A percentile compares a stretch with the other conserved stretches of the same genome.
phyloP scores from a whole-genome alignment of 331 rosid species.

The Erythrophleum ivorense region DNA sequence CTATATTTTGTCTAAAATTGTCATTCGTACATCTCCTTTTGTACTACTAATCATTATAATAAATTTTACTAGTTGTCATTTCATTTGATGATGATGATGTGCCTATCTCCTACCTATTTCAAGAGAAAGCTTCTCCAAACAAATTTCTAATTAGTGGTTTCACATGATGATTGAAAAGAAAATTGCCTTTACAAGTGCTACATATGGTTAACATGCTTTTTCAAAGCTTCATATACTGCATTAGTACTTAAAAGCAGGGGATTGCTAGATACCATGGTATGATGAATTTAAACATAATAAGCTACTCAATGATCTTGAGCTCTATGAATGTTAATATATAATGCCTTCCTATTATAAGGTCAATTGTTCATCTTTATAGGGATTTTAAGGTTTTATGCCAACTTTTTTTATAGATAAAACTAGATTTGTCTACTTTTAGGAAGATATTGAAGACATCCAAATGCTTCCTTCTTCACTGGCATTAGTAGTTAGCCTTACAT shows the following conservation, averaged over 20 bases:
- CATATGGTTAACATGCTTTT: constrained; percentile 32
- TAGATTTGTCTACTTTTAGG: constrained; percentile 89
- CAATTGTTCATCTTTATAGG: constrained; percentile 80
- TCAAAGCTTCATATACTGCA: not conserved
- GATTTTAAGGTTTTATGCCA: constrained; percentile 79
- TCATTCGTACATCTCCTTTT: too few relatives aligned
- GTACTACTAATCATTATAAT: too few relatives aligned
- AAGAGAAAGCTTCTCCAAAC: constrained; percentile 49
- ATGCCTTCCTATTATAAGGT: constrained; percentile 61
- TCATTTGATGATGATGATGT: too few relatives aligned
- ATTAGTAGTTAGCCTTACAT: constrained; percentile 77
- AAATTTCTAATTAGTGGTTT: constrained; percentile 89
- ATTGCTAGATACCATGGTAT: constrained; percentile 19
- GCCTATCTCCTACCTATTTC: too few relatives aligned
- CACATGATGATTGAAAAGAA: constrained; percentile 78
- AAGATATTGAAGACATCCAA: constrained; percentile 83
- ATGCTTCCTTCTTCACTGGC: constrained; percentile 75
- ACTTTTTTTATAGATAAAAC: constrained; percentile 85
- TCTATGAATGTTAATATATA: not conserved
- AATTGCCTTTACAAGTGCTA: constrained; percentile 79
- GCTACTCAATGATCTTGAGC: not conserved
- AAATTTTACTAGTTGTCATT: too few relatives aligned
- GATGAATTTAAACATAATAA: constrained; percentile 7
- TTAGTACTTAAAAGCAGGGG: not conserved
- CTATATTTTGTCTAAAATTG: too few relatives aligned